Base-by-base conservation (phyloP, 139 green algal species). In the Chlorella ohadii region DNA sequence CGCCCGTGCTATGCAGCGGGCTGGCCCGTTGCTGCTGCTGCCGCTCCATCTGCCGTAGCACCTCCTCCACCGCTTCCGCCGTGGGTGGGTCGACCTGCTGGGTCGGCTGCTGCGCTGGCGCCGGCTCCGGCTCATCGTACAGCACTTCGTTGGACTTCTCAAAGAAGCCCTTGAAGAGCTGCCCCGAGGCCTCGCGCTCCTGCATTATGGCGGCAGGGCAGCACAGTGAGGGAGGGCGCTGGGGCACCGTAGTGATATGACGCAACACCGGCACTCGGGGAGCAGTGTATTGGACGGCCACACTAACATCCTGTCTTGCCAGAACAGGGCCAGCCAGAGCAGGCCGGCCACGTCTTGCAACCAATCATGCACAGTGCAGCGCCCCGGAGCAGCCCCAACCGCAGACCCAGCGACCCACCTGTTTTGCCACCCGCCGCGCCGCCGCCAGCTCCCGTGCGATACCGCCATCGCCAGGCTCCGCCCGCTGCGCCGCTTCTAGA, bases 401-500 rank as follows among this genome's bases (percentile, higher is more conserved):
- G n/a, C n/a, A n/a, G n/a, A n/a, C n/a, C 22, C 11, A 13, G 64
- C 27, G n/a, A 20, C 71, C 13, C 70, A 73, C 65, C 38, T 73
- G 57, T 47, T 39, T 64, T 17, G 63, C 63, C n/a, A 41, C 28
- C 36, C n/a, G 22, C 82, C 84, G 67, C 66, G 92, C 92, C 82
- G 82, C 76, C 75, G 72, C 80, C 55, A 89, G 74, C 65, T 87
- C 81, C 31, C 73, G 38, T 5, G 31, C 34, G 22, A 91, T 76
- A 15, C 27, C 86, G 2, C 15, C 36, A 65, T 91, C 86, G 1
- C 57, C 15, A 12, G 88, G 82, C 22, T 74, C 70, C 17, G 56
- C 61, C 47, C 36, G 70, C 63, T 44, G 25, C 13, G 94, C 94
- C 12, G 68, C 61, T 31, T 85, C 61, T 41, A 97, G 80, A 20